Evolutionary conservation across 495 filamentous ascomycete species (phyloP), one percentile per base, ranked within the genome.

Genomic region (Neurospora tetrasperma): DNA sequence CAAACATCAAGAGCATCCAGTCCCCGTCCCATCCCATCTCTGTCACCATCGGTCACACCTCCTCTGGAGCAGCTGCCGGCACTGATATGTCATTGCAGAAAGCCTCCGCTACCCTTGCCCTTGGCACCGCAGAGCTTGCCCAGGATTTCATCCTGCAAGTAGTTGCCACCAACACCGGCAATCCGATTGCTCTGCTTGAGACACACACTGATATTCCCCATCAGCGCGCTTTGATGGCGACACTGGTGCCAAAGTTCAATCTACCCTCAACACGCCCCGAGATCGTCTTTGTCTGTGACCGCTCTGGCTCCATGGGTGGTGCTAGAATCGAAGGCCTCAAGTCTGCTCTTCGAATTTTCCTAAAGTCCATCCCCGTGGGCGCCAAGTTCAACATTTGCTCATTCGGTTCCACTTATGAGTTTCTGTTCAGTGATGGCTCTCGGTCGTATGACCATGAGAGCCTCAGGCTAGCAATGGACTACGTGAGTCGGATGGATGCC

Each of bases 341-440:
- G 18, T 81, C 84, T 8, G 91, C 90, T 4, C 82, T 93, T 38
- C 83, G 83, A 3, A 79, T 92, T n/a, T 91, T 93, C 74, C 82
- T 94, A 42, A 92, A 91, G 74, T 91, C 89, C 0, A 79, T 94
- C 18, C 91, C 91, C 2, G 73, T 88, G 2, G 90, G 90, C 1
- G 81, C 89, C 70, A 88, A 86, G 76, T 93, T 94, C 83, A 93
- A 94, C 79, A 92, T 93, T 72, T 90, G 88, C 79, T 91, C 88
- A 2, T 94, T 94, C 73, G 91, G 91, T 11, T 81, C 71, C 27
- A 16, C 20, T 0, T 75, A 86, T 74, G 76, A 79, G 0, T 89
- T 90, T 72, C 82, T 94, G 14, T 94, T 91, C 86, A 62, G 43
- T 14, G 20, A 79, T 0, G 84, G 82, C 10, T 90, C 88, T 48